These are phyloP conservation scores for Flueggea neowawraea DNA, from an alignment of 441 rosid species.

Conservation along the genomic window DNA sequence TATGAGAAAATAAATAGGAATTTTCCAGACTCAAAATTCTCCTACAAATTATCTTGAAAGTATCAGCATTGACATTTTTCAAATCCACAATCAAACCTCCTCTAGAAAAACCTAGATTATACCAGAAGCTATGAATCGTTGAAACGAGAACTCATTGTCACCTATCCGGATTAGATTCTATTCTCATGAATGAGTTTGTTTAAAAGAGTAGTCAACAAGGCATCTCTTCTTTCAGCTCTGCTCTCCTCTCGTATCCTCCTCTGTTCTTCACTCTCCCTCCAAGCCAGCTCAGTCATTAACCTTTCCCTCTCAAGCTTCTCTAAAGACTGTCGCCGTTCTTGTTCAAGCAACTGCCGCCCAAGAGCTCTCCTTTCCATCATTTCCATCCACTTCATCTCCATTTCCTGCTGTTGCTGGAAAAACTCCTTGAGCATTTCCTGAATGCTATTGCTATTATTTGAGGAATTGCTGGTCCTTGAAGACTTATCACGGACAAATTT, in stretches of 20 bases:
- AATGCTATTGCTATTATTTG: slow-evolving; percentile 8
- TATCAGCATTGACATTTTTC: too few relatives aligned
- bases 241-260: slow-evolving; percentile 44
- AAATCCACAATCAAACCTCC: too few relatives aligned
- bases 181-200: slow-evolving; percentile 9
- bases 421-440: slow-evolving; percentile 45
- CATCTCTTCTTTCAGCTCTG: slow-evolving; percentile 55
- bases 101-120: too few relatives aligned
- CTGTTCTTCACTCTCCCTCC: slow-evolving; percentile 59
- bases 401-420: slow-evolving; percentile 29
- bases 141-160: background rate
- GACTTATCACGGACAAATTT: slow-evolving; percentile 16
- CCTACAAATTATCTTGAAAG: too few relatives aligned
- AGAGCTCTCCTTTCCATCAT: slow-evolving; percentile 25
- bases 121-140: too few relatives aligned
- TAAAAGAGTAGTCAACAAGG: slow-evolving; percentile 7
- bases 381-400: background rate
- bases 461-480: slow-evolving; percentile 12
- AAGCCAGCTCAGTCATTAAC: slow-evolving; percentile 39
- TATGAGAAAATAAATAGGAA: too few relatives aligned
- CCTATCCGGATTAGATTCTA: slow-evolving; percentile 13
- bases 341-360: slow-evolving; percentile 39
- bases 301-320: slow-evolving; percentile 58
- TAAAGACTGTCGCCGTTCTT: slow-evolving; percentile 49
- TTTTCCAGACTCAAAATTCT: too few relatives aligned